These are phyloP conservation scores for Cercis canadensis DNA, from an alignment of 306 rosid species.

Conservation along the genomic window DNA sequence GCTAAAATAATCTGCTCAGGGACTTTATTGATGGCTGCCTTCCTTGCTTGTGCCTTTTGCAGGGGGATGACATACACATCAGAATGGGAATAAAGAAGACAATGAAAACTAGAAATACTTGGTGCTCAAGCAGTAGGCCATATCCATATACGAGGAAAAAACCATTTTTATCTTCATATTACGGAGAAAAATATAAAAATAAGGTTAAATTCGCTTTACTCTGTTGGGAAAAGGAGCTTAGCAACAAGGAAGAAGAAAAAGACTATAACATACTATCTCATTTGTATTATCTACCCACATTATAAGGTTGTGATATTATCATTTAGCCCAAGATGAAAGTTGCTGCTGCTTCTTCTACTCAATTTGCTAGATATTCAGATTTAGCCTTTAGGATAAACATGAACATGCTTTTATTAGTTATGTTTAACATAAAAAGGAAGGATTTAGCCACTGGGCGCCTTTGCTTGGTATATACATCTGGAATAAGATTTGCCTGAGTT, in stretches of 20 bases:
- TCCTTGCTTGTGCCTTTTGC: conserved; percentile 73
- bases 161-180: conserved; percentile 10
- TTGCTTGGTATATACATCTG: too few relatives aligned
- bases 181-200: not conserved
- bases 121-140: not conserved
- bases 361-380: conserved; percentile 15
- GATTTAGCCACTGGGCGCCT: too few relatives aligned
- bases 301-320: not conserved
- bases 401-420: not conserved
- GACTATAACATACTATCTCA: conserved; percentile 16
- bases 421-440: too few relatives aligned
- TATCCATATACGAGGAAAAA: not conserved
- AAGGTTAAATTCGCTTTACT: conserved; percentile 7
- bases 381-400: not conserved
- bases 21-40: conserved; percentile 68
- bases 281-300: conserved; percentile 22
- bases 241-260: conserved; percentile 14
- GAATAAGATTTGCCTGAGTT: too few relatives aligned
- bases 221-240: conserved; percentile 19
- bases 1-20: conserved; percentile 84
- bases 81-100: conserved; percentile 34
- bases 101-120: conserved; percentile 12
- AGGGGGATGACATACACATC: conserved; percentile 30
- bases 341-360: not conserved
- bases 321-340: not conserved